These are phyloP conservation scores for Chalciporus piperatus DNA, from an alignment of 768 basidiomycete species.

Conservation along the genomic window DNA sequence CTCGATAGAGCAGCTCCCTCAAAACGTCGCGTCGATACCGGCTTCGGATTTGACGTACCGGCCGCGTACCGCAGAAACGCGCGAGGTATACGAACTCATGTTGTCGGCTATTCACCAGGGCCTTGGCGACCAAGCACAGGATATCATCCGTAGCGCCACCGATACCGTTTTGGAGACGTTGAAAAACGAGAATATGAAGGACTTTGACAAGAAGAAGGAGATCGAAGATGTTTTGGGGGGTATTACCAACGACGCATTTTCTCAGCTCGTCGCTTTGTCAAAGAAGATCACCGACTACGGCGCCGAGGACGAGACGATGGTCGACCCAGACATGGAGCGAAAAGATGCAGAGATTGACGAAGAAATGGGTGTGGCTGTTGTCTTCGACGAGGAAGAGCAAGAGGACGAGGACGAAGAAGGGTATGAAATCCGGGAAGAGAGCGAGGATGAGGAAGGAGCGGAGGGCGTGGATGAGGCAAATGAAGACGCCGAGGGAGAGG, in stretches of 20 bases:
- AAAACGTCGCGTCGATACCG: slow-evolving; percentile 60
- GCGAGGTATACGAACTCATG: slow-evolving; percentile 92
- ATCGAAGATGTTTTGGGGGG: slow-evolving; percentile 72
- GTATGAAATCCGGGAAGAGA: slow-evolving; percentile 81
- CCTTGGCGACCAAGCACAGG: slow-evolving; percentile 94
- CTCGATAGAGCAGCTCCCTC: slow-evolving; percentile 52
- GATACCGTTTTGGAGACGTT: slow-evolving; percentile 85
- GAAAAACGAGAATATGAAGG: slow-evolving; percentile 86
- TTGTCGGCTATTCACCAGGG: slow-evolving; percentile 76
- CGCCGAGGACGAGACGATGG: slow-evolving; percentile 77
- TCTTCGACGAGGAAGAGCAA: slow-evolving; percentile 96
- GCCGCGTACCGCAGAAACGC: slow-evolving; percentile 90
- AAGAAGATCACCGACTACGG: slow-evolving; percentile 98
- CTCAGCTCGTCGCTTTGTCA: slow-evolving; percentile 75
- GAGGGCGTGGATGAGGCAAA: slow-evolving; percentile 45
- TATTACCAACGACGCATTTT: slow-evolving; percentile 73
- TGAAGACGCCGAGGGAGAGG: slow-evolving; percentile 43
- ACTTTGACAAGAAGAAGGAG: slow-evolving; percentile 97
- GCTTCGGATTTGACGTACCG: slow-evolving; percentile 89
- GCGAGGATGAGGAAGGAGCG: slow-evolving; percentile 72
- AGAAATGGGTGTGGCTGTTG: slow-evolving; percentile 95
- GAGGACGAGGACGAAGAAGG: slow-evolving; percentile 91
- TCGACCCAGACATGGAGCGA: slow-evolving; percentile 75
- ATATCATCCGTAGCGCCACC: slow-evolving; percentile 93
- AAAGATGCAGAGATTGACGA: slow-evolving; percentile 92